Percentiles rank a stretch among this genome's conserved stretches.
Evolutionary conservation across 352 stramenopile species (phyloP).

Genomic region (Globisporangium megalacanthum): DNA sequence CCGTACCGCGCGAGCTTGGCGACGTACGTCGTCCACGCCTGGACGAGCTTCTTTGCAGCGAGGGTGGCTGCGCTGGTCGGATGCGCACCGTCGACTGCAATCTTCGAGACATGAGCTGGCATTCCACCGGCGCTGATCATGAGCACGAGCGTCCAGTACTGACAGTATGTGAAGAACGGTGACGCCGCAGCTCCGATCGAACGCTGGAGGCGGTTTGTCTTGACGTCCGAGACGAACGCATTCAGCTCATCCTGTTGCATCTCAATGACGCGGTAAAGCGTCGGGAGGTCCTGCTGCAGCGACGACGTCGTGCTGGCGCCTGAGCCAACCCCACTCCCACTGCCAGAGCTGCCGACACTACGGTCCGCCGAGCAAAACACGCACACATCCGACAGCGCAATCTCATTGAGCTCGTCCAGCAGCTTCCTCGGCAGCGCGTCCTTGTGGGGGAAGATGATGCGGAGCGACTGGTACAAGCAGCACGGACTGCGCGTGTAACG

Average conservation of each 20-base stretch:
- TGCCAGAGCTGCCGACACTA: background rate
- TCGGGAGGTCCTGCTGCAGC: constrained; percentile 59
- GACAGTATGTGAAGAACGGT: constrained; percentile 54
- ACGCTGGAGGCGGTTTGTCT: constrained; percentile 59
- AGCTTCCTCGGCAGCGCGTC: constrained; percentile 41
- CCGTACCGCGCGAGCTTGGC: constrained; percentile 44
- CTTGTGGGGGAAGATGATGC: constrained; percentile 72
- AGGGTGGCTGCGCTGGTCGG: constrained; percentile 15
- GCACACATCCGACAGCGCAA: constrained; percentile 48
- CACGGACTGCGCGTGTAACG: constrained; percentile 64
- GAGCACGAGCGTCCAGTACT: constrained; percentile 66
- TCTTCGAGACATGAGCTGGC: constrained; percentile 51
- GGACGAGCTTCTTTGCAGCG: constrained; percentile 39
- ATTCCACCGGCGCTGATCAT: constrained; percentile 43
- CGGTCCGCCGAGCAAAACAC: constrained; percentile 27
- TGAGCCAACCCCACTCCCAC: background rate
- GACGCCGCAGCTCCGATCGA: constrained; percentile 15
- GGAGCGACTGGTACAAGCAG: constrained; percentile 58
- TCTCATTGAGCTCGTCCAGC: constrained; percentile 48
- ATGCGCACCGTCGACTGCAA: constrained; percentile 33
- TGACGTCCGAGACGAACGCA: constrained; percentile 55
- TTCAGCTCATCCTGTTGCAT: constrained; percentile 50
- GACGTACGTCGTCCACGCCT: constrained; percentile 52
- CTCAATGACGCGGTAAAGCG: constrained; percentile 49
- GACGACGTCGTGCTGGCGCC: constrained; percentile 17